These are phyloP conservation scores for Colletotrichum shisoi DNA, from an alignment of 2,329 filamentous ascomycete species.

Conservation along the genomic window DNA sequence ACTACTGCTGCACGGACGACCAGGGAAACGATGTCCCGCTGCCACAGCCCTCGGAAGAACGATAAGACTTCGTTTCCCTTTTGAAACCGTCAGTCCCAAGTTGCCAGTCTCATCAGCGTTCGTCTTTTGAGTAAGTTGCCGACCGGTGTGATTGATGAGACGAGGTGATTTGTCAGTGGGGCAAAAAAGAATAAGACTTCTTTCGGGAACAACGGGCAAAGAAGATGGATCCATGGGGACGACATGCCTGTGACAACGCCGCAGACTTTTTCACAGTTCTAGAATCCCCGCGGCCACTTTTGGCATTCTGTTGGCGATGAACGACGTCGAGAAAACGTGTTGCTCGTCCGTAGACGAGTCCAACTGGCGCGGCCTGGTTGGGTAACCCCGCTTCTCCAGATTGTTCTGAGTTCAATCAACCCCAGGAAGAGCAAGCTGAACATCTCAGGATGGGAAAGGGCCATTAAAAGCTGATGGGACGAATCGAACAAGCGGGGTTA, in stretches of 20 bases:
- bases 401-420: neutral
- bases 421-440: neutral
- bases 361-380: neutral
- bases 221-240: no score
- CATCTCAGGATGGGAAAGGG: neutral
- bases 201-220: neutral
- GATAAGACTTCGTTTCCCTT: neutral
- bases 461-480: neutral
- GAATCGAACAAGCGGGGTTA: constrained; percentile 2
- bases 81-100: neutral
- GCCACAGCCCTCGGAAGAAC: neutral
- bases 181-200: neutral
- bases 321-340: neutral
- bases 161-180: constrained; percentile 12
- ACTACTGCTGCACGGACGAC: neutral
- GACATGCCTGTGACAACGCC: no score
- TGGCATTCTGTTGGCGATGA: neutral
- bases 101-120: constrained; percentile 12
- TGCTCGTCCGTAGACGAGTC: neutral
- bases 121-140: neutral
- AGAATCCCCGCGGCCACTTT: neutral
- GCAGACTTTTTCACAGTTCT: neutral
- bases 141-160: constrained; percentile 16
- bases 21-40: neutral
- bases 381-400: neutral